Evolutionary conservation across 768 basidiomycete species (phyloP).

Genomic region (Lepiota venenata): DNA sequence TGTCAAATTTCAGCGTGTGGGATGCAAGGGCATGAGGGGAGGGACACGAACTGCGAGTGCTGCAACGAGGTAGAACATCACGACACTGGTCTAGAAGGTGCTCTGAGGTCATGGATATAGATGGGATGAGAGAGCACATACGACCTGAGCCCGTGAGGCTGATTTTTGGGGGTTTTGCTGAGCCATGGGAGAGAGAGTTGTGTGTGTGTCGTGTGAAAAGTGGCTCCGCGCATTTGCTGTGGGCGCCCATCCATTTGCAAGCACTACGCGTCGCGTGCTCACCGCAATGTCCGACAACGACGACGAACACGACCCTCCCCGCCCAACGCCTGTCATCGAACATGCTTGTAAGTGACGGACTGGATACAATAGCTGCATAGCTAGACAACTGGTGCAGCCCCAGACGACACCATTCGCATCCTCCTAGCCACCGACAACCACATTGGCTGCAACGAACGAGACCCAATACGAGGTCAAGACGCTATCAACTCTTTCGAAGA

Average conservation of each 20-base stretch:
- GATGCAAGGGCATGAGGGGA: neutral
- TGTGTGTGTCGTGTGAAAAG: neutral
- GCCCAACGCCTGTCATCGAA: constrained; percentile 18
- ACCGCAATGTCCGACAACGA: constrained; percentile 18
- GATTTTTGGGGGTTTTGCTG: constrained; percentile 17
- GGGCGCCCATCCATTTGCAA: neutral
- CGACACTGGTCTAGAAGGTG: constrained; percentile 59
- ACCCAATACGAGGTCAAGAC: constrained; percentile 92
- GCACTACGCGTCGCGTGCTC: constrained; percentile 8
- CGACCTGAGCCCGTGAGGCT: constrained; percentile 43
- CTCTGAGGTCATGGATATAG: neutral
- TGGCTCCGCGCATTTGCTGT: neutral
- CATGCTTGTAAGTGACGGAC: constrained; percentile 17
- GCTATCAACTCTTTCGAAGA: constrained; percentile 95
- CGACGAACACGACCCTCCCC: constrained; percentile 16
- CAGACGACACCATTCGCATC: constrained; percentile 73
- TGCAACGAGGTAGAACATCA: constrained; percentile 86
- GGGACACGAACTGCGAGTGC: constrained; percentile 69
- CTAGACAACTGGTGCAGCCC: constrained; percentile 31
- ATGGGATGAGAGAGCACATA: constrained; percentile 25
- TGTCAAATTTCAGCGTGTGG: neutral
- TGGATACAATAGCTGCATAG: neutral
- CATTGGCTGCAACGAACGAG: constrained; percentile 91
- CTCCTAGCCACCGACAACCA: constrained; percentile 95
- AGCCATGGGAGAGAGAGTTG: constrained; percentile 3